Base-by-base conservation (phyloP, 768 basidiomycete species). In the Hericium rajendrae region DNA sequence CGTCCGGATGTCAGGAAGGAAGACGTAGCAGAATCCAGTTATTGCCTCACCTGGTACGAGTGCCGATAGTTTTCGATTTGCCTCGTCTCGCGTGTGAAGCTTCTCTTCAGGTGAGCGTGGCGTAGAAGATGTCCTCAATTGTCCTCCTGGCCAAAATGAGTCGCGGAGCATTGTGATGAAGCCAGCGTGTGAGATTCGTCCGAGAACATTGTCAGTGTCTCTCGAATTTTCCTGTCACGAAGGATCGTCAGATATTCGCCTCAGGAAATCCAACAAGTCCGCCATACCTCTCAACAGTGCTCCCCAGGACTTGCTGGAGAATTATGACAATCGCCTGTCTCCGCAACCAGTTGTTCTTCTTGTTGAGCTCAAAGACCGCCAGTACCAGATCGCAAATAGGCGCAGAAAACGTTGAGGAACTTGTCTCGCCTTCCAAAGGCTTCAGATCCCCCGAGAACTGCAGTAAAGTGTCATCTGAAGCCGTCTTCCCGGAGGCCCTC, bases 271-370 rank as follows among this genome's bases (percentile, higher is more conserved):
- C 9, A 50, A n/a, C n/a, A 50, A 16, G 13, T 24, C 53, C 26
- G 9, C 32, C 26, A 2, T 4, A 95, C 95, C 93, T 77, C 71
- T 99, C 97, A 64, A 98, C 93, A 0, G 97, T 97, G 13, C 91
- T 90, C 11, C 94, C 95, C 2, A 99, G 77, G 3, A 98, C 85
- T 67, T 98, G 95, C 68, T 98, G 97, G 53, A 98, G 72, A 58
- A 98, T 94, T 53, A 98, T 91, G 13, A 98, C 89, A 63, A 97
- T 92, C 2, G 97, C 94, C 68, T 98, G 97, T 18, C 91, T 77
- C 54, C 95, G 79, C 26, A 98, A 75, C 97, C 97, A 99, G 64
- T 95, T 97, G 65, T 94, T 94, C 70, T 91, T 86, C 77, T 91
- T 93, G 72, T 97, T 85, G 16, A 98, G 80, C 69, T 97, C 94